phyloP scores from a whole-genome alignment of 2,329 filamentous ascomycete genomes.

The Sarocladium oryzae region DNA sequence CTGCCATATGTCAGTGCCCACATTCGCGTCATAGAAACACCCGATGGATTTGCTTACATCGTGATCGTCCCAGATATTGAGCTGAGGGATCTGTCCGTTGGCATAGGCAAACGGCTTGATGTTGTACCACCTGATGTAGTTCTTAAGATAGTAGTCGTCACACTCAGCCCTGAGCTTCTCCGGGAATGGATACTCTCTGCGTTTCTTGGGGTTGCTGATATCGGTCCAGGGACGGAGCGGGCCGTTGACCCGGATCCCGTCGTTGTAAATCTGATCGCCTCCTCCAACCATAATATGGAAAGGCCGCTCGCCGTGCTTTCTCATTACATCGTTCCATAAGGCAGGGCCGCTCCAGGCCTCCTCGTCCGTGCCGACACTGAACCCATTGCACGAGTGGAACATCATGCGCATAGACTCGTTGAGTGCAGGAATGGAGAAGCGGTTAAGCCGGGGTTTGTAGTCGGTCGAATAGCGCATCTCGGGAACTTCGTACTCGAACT shows the following conservation, averaged over 20 bases:
- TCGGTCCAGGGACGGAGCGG: slow-evolving; percentile 77
- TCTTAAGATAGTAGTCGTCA: slow-evolving; percentile 85
- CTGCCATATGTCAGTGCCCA: slow-evolving; percentile 41
- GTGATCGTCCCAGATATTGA: slow-evolving; percentile 98
- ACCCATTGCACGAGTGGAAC: slow-evolving; percentile 98
- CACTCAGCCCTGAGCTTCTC: slow-evolving; percentile 73
- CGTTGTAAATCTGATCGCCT: slow-evolving; percentile 95
- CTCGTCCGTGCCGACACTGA: slow-evolving; percentile 80
- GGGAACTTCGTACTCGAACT: slow-evolving; percentile 73
- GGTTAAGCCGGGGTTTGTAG: slow-evolving; percentile 53
- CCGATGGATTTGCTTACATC: slow-evolving; percentile 64
- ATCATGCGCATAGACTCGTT: slow-evolving; percentile 94
- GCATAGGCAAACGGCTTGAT: slow-evolving; percentile 78
- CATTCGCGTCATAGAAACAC: no score
- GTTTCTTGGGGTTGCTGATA: slow-evolving; percentile 76
- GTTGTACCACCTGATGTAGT: slow-evolving; percentile 80
- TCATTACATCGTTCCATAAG: slow-evolving; percentile 88
- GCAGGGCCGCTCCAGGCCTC: slow-evolving; percentile 84
- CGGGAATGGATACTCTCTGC: slow-evolving; percentile 71
- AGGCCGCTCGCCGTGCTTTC: slow-evolving; percentile 69
- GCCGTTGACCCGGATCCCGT: slow-evolving; percentile 78
- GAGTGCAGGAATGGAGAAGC: slow-evolving; percentile 78
- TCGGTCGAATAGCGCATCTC: slow-evolving; percentile 55
- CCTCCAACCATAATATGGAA: slow-evolving; percentile 96
- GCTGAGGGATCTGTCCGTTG: slow-evolving; percentile 86